These are phyloP conservation scores for Clarireedia paspali DNA, from an alignment of 2,329 filamentous ascomycete species.

Conservation along the genomic window DNA sequence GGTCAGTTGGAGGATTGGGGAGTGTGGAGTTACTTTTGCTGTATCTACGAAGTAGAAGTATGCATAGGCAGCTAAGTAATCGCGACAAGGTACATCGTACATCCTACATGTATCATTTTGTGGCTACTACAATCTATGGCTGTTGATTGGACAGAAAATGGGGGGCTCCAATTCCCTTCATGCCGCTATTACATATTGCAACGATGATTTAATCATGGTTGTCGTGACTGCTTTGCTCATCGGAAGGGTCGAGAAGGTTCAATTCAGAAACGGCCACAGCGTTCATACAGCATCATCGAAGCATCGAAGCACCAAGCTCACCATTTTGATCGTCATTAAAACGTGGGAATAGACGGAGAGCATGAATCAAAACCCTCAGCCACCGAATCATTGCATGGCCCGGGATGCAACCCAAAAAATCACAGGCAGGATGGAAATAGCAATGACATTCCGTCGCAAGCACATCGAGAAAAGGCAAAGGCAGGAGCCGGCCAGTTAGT, in stretches of 20 bases:
- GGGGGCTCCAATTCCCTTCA: neutral
- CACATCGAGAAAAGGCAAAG: neutral
- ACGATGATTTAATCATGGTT: neutral
- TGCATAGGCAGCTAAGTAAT: neutral
- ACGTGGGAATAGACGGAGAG: neutral
- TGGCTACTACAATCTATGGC: neutral
- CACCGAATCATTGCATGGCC: neutral
- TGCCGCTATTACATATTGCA: constrained; percentile 7
- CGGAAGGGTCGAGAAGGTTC: neutral
- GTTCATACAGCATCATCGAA: neutral
- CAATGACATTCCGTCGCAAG: neutral
- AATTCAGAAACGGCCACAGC: neutral
- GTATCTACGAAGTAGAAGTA: neutral
- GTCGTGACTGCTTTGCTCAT: neutral
- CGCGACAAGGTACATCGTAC: constrained; percentile 3
- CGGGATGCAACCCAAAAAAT: neutral
- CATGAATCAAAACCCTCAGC: neutral
- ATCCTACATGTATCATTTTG: neutral
- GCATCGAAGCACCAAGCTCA: neutral
- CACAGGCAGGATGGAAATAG: neutral
- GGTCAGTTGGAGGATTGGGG: neutral
- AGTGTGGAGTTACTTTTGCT: neutral
- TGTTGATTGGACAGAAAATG: neutral
- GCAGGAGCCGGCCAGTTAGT: neutral
- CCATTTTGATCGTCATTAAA: neutral